Base-by-base conservation (phyloP, 2,329 filamentous ascomycete genomes). In the Cytospora leucostoma region DNA sequence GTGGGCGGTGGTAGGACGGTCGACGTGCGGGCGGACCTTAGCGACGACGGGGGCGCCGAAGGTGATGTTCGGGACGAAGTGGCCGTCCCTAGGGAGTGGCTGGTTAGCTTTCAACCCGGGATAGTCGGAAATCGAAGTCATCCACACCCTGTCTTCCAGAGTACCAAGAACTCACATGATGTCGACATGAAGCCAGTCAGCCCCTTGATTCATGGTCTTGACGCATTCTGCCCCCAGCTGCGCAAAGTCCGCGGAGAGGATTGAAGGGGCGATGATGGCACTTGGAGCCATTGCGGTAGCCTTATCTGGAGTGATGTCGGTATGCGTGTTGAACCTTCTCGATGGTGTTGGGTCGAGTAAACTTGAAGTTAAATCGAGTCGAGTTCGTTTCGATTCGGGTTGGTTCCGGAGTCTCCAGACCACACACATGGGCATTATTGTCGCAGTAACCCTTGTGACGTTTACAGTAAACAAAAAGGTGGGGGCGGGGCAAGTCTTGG, bases 31-130 rank as follows among this genome's bases (percentile, higher is more conserved):
- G 67, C 95, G 88, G 71, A 99, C 95, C 81, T 94, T 96, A 70
- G 92, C 94, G 53, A 99, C 95, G 44, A 99, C 93, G 6, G 94
- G 93, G 21, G 94, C 88, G 65, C 95, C 95, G 73, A 98, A 97
- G 55, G 95, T 98, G 77, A 99, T 93, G 80, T 99, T 99, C 59
- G 95, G 95, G 50, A 99, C 95, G 74, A 99, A 99, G 76, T 99
- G 95, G 63, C 95, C 95, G 76, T 99, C 95, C 94, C 96, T 93
- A 69, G 60, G 17, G 44, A 35, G 27, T 15, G 21, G 21, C 21
- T 7, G 12, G 19, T 59, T 34, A 59, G 56, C 38, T 21, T 13
- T 8, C 37, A 47, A 40, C 3, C 11, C 33, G 58, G 47, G 49
- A 47, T 38, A 59, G 64, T 56, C 51, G 33, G 19, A 21, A 32